Evolutionary conservation across 1,284 basidiomycete genomes (phyloP).

Genomic region (Garcileccinum viscosum): DNA sequence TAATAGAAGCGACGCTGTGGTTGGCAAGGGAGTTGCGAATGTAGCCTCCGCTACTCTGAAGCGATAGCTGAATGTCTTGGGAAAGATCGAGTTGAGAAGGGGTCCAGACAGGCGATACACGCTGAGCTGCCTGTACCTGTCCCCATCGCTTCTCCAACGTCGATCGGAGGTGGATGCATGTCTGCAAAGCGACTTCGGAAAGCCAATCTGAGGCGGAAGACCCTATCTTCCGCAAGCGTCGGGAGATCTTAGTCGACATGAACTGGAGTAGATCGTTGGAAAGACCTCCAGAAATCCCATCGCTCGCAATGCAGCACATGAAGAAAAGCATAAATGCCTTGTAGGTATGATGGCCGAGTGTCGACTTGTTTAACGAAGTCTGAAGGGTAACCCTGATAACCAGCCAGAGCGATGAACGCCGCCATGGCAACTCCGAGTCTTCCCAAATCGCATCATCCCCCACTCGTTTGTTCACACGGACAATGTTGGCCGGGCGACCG

Average conservation of each 20-base stretch:
- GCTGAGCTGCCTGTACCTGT: slow-evolving; percentile 18
- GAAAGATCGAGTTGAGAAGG: slow-evolving; percentile 35
- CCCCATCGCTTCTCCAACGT: slow-evolving; percentile 23
- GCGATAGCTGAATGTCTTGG: slow-evolving; percentile 38
- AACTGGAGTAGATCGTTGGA: slow-evolving; percentile 41
- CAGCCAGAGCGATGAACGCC: background rate
- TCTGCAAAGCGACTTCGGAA: slow-evolving; percentile 7
- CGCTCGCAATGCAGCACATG: slow-evolving; percentile 40
- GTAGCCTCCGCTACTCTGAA: slow-evolving; percentile 35
- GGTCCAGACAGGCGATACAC: slow-evolving; percentile 30
- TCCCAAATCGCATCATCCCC: background rate
- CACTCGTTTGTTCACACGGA: background rate
- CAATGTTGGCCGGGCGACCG: background rate
- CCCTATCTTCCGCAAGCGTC: slow-evolving; percentile 46
- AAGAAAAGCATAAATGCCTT: slow-evolving; percentile 1
- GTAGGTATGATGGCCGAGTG: background rate
- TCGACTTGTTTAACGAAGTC: background rate
- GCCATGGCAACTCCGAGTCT: background rate
- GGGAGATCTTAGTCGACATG: slow-evolving; percentile 41
- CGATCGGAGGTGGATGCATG: slow-evolving; percentile 21
- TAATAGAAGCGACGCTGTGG: background rate
- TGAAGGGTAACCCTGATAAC: background rate
- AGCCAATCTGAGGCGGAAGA: slow-evolving; percentile 26
- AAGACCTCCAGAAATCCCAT: slow-evolving; percentile 25
- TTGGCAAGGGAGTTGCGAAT: slow-evolving; percentile 25